These are phyloP conservation scores for Amylostereum areolatum DNA, from an alignment of 1,284 basidiomycete genomes.

Conservation along the genomic window DNA sequence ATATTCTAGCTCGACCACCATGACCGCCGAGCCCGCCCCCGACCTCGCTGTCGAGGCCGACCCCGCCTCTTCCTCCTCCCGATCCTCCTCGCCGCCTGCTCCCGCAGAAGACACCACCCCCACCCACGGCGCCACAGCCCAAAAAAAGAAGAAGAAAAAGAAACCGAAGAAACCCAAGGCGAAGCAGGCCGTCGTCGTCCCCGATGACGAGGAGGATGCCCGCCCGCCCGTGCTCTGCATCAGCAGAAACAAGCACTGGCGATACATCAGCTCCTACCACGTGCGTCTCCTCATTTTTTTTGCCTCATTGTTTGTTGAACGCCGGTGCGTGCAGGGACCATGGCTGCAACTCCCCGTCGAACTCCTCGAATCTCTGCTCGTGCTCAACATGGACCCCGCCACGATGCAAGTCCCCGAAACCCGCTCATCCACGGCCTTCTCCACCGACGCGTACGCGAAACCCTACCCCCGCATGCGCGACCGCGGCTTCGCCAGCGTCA, in stretches of 20 bases:
- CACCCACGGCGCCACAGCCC: no score
- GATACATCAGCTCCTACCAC: slow-evolving; percentile 83
- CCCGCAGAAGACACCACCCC: neutral
- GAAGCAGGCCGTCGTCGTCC: slow-evolving; percentile 27
- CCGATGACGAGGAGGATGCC: slow-evolving; percentile 26
- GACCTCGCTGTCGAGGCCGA: no score
- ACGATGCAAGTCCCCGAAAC: slow-evolving; percentile 46
- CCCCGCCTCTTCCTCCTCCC: neutral
- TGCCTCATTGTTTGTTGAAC: neutral
- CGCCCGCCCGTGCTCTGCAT: slow-evolving; percentile 65
- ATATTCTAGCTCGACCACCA: no score
- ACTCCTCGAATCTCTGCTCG: slow-evolving; percentile 70
- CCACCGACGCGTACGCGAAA: slow-evolving; percentile 22
- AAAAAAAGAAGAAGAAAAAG: slow-evolving; percentile 69
- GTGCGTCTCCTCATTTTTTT: slow-evolving; percentile 39
- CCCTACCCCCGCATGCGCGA: slow-evolving; percentile 25
- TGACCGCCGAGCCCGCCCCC: slow-evolving; percentile 1
- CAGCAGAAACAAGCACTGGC: slow-evolving; percentile 83
- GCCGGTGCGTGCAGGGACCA: slow-evolving; percentile 49
- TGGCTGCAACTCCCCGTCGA: slow-evolving; percentile 82
- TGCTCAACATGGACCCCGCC: slow-evolving; percentile 67
- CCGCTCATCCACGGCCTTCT: slow-evolving; percentile 18
- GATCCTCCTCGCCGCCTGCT: neutral
- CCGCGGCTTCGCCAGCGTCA: slow-evolving; percentile 34
- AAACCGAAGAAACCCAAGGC: slow-evolving; percentile 56